phyloP scores from a whole-genome alignment of 2,329 filamentous ascomycete species.

The Stagonosporopsis chrysanthemi region DNA sequence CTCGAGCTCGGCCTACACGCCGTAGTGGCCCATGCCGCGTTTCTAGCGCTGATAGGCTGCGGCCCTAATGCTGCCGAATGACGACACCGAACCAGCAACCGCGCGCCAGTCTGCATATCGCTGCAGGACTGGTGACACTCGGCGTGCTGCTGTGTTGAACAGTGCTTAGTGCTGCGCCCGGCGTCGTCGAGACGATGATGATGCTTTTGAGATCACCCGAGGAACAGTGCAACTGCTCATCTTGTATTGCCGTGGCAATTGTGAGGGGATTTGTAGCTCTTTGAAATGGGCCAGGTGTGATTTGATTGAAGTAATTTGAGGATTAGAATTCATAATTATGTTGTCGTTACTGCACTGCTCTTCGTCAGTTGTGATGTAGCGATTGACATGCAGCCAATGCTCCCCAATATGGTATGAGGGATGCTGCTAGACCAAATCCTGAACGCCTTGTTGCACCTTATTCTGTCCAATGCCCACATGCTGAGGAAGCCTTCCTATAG shows the following conservation, averaged over 20 bases:
- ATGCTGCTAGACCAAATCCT: conserved; percentile 24
- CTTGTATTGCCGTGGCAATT: background rate
- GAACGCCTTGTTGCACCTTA: conserved; percentile 21
- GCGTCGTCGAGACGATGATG: background rate
- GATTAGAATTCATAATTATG: conserved; percentile 15
- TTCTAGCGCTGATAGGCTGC: conserved; percentile 15
- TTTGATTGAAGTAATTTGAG: background rate
- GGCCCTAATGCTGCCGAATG: conserved; percentile 9
- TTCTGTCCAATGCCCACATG: conserved; percentile 1
- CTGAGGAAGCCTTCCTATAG: background rate
- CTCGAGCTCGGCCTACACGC: background rate
- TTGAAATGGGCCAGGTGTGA: background rate
- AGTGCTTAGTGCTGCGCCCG: background rate
- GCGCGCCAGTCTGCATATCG: conserved; percentile 6
- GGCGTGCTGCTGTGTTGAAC: background rate
- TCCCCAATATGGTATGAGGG: conserved; percentile 23
- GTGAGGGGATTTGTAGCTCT: no score
- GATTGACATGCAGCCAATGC: conserved; percentile 27
- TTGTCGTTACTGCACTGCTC: conserved; percentile 13
- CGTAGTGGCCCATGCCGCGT: conserved; percentile 1
- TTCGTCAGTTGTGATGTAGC: conserved; percentile 15
- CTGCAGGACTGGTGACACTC: background rate
- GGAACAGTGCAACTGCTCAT: background rate
- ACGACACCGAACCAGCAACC: conserved; percentile 11
- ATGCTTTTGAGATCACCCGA: background rate